Conservation (phyloP, 2,329 filamentous ascomycete species). For the Teratosphaeriaceae sp. region DNA sequence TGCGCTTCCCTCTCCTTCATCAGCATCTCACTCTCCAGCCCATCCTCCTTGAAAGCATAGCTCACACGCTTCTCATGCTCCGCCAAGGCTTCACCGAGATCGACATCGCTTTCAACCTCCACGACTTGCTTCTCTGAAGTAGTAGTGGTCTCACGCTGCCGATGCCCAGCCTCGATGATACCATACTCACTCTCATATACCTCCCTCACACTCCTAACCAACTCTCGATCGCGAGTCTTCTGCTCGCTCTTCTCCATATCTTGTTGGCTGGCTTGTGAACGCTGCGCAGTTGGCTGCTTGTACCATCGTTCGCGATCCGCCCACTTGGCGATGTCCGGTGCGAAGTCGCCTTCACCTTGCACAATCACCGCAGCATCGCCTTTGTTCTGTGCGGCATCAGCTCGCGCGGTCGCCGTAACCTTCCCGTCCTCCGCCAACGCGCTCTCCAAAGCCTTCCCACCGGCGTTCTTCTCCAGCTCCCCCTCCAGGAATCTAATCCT, state of each 20-base stretch:
- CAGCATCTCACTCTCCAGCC: slow-evolving; percentile 5
- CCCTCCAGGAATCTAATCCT: slow-evolving; percentile 16
- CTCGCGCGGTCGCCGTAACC: too few species aligned
- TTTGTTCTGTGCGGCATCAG: not conserved
- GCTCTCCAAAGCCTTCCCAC: slow-evolving; percentile 18
- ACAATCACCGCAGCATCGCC: not conserved
- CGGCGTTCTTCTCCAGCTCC: slow-evolving; percentile 12
- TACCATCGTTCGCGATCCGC: slow-evolving; percentile 31
- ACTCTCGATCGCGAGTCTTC: slow-evolving; percentile 24
- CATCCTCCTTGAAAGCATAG: slow-evolving; percentile 7
- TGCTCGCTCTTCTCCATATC: slow-evolving; percentile 17
- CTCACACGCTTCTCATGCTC: slow-evolving; percentile 18
- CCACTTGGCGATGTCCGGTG: slow-evolving; percentile 30
- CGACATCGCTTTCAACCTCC: slow-evolving; percentile 17
- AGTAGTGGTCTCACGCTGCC: too few species aligned
- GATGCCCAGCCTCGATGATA: slow-evolving; percentile 27
- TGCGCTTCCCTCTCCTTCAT: slow-evolving; percentile 3
- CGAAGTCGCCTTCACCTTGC: slow-evolving; percentile 34
- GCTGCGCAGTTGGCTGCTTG: slow-evolving; percentile 19
- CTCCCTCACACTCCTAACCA: slow-evolving; percentile 32
- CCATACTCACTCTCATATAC: slow-evolving; percentile 41
- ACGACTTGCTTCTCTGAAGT: slow-evolving; percentile 7
- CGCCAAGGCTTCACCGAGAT: slow-evolving; percentile 19
- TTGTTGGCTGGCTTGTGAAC: slow-evolving; percentile 9
- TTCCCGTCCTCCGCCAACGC: too few species aligned